A percentile compares a stretch with the other conserved stretches of the same genome.
Conservation (phyloP, 768 basidiomycete species). For the Leucocoprinus leucothites region DNA sequence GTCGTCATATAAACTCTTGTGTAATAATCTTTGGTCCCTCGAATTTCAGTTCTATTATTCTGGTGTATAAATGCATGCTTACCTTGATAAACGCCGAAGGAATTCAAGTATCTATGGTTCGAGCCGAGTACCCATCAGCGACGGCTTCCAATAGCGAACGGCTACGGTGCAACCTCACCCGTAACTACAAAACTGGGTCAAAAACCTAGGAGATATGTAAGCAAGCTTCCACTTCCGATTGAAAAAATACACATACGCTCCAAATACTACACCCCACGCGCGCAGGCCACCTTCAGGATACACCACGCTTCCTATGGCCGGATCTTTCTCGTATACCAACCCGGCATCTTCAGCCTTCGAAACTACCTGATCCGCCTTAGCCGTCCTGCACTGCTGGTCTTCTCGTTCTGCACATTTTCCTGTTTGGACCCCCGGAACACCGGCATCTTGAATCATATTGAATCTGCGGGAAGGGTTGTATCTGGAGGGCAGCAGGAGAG, state of each 20-base stretch:
- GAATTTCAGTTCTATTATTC: not conserved
- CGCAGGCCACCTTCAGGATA: constrained; percentile 7
- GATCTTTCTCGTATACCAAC: not conserved
- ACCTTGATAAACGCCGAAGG: constrained; percentile 45
- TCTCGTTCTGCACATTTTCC: no score
- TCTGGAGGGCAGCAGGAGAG: no score
- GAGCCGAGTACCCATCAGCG: not conserved
- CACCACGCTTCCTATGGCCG: not conserved
- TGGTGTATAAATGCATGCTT: not conserved
- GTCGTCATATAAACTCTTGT: constrained; percentile 31
- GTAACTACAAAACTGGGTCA: constrained; percentile 36
- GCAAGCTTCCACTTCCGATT: no score
- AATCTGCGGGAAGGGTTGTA: no score
- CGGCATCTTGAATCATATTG: no score
- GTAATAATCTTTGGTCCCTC: constrained; percentile 33
- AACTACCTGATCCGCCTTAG: no score
- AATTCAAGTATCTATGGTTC: constrained; percentile 31
- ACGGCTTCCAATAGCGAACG: not conserved
- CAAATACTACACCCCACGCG: constrained; percentile 1
- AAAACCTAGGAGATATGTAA: constrained; percentile 21
- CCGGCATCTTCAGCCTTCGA: no score
- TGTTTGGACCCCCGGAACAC: no score
- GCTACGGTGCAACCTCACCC: constrained; percentile 21
- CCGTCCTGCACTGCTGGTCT: no score
- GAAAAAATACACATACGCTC: not conserved